Percentiles rank a stretch among this genome's conserved stretches.
These are phyloP conservation scores for Rubus parviflorus DNA, from an alignment of 306 rosid genomes.

Conservation along the genomic window DNA sequence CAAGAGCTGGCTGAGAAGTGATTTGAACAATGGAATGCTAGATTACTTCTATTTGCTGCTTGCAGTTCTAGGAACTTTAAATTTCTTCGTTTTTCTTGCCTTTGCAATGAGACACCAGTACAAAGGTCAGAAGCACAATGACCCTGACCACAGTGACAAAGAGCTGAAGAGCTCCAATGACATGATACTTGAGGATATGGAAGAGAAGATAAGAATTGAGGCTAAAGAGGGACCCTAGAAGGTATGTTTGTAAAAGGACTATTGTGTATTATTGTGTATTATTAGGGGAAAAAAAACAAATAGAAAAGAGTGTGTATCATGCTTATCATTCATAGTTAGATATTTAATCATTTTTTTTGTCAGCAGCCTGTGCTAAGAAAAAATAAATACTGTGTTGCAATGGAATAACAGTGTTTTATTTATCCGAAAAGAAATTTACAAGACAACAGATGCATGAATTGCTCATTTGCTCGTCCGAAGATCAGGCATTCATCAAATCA, in stretches of 20 bases:
- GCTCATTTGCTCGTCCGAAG: not conserved
- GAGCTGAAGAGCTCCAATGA: slow-evolving; percentile 51
- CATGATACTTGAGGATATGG: slow-evolving; percentile 33
- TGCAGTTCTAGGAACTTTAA: slow-evolving; percentile 61
- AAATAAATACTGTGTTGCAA: not conserved
- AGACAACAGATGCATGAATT: slow-evolving; percentile 13
- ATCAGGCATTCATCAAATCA: slow-evolving; percentile 15
- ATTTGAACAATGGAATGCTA: slow-evolving; percentile 58
- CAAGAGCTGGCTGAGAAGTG: slow-evolving; percentile 70
- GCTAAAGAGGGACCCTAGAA: slow-evolving; percentile 53
- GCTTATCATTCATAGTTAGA: slow-evolving; percentile 25
- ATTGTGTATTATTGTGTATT: not conserved
- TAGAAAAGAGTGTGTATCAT: not conserved
- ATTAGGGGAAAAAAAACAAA: not conserved
- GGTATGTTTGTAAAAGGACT: slow-evolving; percentile 5
- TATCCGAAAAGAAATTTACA: not conserved
- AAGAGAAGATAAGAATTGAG: slow-evolving; percentile 30
- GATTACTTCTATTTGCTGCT: slow-evolving; percentile 78
- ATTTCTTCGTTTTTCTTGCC: slow-evolving; percentile 58
- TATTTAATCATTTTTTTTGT: slow-evolving; percentile 6
- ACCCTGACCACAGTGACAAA: slow-evolving; percentile 31
- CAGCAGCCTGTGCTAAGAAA: not conserved
- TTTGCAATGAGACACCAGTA: slow-evolving; percentile 77
- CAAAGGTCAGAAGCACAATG: slow-evolving; percentile 43
- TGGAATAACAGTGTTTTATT: slow-evolving; percentile 7